A percentile compares a stretch with the other conserved stretches of the same genome.
Evolutionary conservation across 2,329 filamentous ascomycete species (phyloP).

Genomic region (Epichloe gansuensis): DNA sequence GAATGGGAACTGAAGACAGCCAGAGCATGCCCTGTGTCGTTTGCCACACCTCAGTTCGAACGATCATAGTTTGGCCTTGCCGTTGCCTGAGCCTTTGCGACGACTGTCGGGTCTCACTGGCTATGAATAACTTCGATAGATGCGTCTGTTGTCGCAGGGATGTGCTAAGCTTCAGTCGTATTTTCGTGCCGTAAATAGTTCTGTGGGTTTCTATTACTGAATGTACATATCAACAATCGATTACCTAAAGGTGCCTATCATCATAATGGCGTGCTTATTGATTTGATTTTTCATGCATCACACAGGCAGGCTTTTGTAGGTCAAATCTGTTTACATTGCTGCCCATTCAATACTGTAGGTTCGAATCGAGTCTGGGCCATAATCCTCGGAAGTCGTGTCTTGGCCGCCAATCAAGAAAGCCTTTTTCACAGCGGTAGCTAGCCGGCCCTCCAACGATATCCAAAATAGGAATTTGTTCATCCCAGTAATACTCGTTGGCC

Average conservation of each 20-base stretch:
- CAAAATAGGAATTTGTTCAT: constrained; percentile 72
- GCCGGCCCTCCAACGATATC: constrained; percentile 75
- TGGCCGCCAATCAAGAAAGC: constrained; percentile 75
- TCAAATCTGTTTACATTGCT: constrained; percentile 53
- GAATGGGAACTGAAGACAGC: constrained; percentile 49
- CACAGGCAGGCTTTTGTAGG: neutral
- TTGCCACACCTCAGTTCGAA: constrained; percentile 75
- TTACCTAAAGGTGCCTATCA: too few species aligned
- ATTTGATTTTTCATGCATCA: too few species aligned
- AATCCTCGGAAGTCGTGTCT: constrained; percentile 23
- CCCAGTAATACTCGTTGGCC: constrained; percentile 73
- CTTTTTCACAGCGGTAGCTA: constrained; percentile 95
- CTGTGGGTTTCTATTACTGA: too few species aligned
- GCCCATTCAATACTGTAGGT: constrained; percentile 90
- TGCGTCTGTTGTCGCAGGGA: constrained; percentile 89
- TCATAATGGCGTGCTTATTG: too few species aligned
- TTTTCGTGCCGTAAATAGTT: constrained; percentile 59
- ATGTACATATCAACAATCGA: too few species aligned
- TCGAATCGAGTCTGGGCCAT: constrained; percentile 37
- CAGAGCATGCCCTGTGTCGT: constrained; percentile 82
- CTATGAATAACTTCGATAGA: constrained; percentile 94
- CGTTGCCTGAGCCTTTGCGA: constrained; percentile 90
- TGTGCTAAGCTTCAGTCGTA: constrained; percentile 76
- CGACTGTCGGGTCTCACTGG: constrained; percentile 83
- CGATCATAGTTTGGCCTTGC: constrained; percentile 92